phyloP scores from a whole-genome alignment of 305 asterid genomes.

The Euphrasia arctica region DNA sequence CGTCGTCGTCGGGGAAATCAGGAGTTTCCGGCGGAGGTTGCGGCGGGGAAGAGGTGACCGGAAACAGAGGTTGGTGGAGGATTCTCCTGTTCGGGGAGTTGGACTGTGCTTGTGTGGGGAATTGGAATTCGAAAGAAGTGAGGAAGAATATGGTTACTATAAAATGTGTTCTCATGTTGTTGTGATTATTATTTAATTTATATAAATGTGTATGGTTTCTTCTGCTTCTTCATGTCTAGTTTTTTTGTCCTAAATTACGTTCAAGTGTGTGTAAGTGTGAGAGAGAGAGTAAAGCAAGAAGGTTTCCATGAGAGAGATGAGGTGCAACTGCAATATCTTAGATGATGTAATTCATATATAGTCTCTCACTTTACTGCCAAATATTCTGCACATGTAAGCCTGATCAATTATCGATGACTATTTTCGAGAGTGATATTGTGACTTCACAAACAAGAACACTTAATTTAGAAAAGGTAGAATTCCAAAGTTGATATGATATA shows the following conservation, averaged over 20 bases:
- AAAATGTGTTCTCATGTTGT: constrained; percentile 46
- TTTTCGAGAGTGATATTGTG: too few species aligned
- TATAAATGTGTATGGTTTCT: too few species aligned
- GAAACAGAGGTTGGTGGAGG: constrained; percentile 76
- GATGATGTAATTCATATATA: neutral
- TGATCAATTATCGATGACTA: too few species aligned
- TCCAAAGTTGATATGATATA: constrained; percentile 10
- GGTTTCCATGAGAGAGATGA: neutral
- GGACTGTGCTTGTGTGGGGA: constrained; percentile 18
- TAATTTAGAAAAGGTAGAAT: constrained; percentile 17
- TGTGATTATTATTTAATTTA: constrained; percentile 22
- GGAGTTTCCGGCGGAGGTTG: constrained; percentile 33
- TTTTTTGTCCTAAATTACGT: constrained; percentile 19
- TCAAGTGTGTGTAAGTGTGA: constrained; percentile 17
- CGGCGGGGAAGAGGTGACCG: constrained; percentile 46
- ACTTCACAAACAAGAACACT: too few species aligned
- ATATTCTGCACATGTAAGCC: constrained; percentile 4
- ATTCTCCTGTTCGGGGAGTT: constrained; percentile 46
- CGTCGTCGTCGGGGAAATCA: constrained; percentile 38
- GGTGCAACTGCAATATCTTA: neutral
- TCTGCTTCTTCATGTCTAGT: constrained; percentile 37
- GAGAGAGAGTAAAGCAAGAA: neutral
- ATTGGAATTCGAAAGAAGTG: constrained; percentile 27
- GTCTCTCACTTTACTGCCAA: neutral
- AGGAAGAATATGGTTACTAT: constrained; percentile 26